Evolutionary conservation across 495 filamentous ascomycete genomes (phyloP).

Genomic region (Penicillium flavigenum): DNA sequence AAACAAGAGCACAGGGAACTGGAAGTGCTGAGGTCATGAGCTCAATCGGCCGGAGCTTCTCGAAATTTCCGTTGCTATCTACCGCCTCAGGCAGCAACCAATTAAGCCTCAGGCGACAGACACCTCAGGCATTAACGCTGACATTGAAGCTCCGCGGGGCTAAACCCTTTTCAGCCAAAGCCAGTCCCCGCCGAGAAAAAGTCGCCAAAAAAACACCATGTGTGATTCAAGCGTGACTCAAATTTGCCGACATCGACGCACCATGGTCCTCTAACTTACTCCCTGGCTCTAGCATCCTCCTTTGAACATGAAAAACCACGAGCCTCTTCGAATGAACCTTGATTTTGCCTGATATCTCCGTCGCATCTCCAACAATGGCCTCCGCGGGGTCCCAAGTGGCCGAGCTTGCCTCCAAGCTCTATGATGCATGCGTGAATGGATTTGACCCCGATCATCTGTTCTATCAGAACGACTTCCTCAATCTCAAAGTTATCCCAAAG

Average conservation of each 20-base stretch:
- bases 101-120: not conserved
- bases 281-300: slow-evolving; percentile 30
- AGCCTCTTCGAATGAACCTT: slow-evolving; percentile 21
- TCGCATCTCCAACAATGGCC: slow-evolving; percentile 32
- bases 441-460: slow-evolving; percentile 55
- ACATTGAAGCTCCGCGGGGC: slow-evolving; percentile 26
- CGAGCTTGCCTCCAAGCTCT: slow-evolving; percentile 46
- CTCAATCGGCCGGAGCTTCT: slow-evolving; percentile 40
- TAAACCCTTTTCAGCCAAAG: slow-evolving; percentile 29
- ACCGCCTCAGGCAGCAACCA: not conserved
- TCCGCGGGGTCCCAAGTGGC: slow-evolving; percentile 37
- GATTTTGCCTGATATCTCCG: slow-evolving; percentile 13
- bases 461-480: slow-evolving; percentile 64
- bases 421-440: slow-evolving; percentile 42
- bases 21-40: slow-evolving; percentile 23
- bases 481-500: slow-evolving; percentile 59
- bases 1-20: slow-evolving; percentile 7
- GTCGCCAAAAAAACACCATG: slow-evolving; percentile 35
- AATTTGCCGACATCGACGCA: slow-evolving; percentile 4
- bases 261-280: slow-evolving; percentile 27
- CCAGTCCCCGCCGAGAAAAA: slow-evolving; percentile 32
- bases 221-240: slow-evolving; percentile 26
- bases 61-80: slow-evolving; percentile 47
- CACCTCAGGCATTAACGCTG: slow-evolving; percentile 32
- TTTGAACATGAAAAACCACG: slow-evolving; percentile 24